Evolutionary conservation across 768 basidiomycete species (phyloP).

Genomic region (Suillus fuscotomentosus): DNA sequence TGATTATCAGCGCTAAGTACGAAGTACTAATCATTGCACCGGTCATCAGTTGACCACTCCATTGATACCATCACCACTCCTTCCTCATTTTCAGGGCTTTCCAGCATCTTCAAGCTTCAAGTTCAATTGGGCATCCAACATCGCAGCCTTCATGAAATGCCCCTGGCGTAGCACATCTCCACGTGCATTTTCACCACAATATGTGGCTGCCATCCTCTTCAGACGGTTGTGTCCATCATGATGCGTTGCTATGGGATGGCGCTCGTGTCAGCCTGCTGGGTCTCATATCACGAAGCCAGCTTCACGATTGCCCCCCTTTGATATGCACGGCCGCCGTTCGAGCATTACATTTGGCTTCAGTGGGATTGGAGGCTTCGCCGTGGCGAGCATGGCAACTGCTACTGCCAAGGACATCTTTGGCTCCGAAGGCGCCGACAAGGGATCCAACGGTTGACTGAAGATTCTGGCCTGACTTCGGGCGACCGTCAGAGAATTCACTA

Average conservation of each 20-base stretch:
- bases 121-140: conserved; percentile 76
- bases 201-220: too few relatives aligned
- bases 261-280: conserved; percentile 23
- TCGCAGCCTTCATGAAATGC: conserved; percentile 82
- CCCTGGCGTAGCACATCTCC: conserved; percentile 39
- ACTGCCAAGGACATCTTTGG: conserved; percentile 28
- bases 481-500: conserved; percentile 25
- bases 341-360: conserved; percentile 31
- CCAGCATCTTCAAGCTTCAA: conserved; percentile 45
- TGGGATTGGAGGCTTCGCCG: conserved; percentile 16
- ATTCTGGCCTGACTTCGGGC: conserved; percentile 35
- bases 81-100: conserved; percentile 65
- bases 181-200: too few relatives aligned
- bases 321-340: conserved; percentile 71
- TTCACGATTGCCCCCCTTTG: conserved; percentile 75
- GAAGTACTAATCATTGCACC: too few relatives aligned
- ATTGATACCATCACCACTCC: conserved; percentile 64
- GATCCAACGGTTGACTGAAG: conserved; percentile 43
- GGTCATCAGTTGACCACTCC: conserved; percentile 50
- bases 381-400: conserved; percentile 24
- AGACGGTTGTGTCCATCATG: too few relatives aligned
- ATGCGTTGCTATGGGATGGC: too few relatives aligned
- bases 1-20: too few relatives aligned
- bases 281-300: conserved; percentile 66
- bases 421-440: conserved; percentile 32